Percentiles rank a stretch among this genome's conserved stretches.
Evolutionary conservation across 345 rosid species (phyloP).

Genomic region (Acer negundo): DNA sequence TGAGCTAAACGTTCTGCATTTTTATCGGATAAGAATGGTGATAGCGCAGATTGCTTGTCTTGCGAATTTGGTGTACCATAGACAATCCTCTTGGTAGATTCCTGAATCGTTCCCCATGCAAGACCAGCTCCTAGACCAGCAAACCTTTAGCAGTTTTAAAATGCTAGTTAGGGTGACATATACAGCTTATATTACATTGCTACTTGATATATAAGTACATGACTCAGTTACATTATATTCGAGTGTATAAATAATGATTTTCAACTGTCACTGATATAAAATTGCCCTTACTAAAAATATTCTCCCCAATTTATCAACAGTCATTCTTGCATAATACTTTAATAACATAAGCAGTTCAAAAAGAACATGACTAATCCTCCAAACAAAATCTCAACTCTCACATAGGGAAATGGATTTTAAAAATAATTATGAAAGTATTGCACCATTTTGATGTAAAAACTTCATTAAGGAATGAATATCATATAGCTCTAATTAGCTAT

Average conservation of each 20-base stretch:
- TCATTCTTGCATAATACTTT: background rate
- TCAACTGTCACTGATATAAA: background rate
- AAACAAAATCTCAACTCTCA: background rate
- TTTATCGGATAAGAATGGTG: conserved; percentile 74
- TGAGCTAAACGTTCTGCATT: conserved; percentile 96
- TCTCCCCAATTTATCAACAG: background rate
- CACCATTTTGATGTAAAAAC: background rate
- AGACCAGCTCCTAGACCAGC: conserved; percentile 98
- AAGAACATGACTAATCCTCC: too few relatives aligned
- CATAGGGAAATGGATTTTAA: background rate
- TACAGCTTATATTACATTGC: background rate
- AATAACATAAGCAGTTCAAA: too few relatives aligned
- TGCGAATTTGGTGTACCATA: conserved; percentile 60
- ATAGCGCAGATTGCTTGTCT: conserved; percentile 62
- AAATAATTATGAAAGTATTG: background rate
- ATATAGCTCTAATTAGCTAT: background rate
- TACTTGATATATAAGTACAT: background rate
- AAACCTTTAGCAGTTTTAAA: conserved; percentile 67
- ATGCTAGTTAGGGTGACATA: conserved; percentile 25
- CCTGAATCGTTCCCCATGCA: conserved; percentile 95
- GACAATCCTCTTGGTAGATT: conserved; percentile 80
- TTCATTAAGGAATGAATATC: background rate
- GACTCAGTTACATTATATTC: background rate
- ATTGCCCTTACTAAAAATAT: background rate
- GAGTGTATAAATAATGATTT: background rate